phyloP scores from a whole-genome alignment of 345 rosid species.

The Leavenworthia alabamica region DNA sequence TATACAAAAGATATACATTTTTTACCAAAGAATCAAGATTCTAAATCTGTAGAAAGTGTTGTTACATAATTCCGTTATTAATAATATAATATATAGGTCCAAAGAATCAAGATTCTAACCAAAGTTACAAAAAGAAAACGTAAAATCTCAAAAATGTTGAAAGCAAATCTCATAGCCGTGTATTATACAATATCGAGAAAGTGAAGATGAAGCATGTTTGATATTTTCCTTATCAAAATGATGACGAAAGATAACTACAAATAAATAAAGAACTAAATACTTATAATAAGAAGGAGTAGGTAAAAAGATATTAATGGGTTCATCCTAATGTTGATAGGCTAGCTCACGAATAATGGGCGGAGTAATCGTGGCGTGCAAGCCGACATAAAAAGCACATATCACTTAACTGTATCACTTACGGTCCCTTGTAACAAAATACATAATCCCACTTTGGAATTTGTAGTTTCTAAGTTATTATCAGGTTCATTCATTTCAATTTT shows the following conservation, averaged over 20 bases:
- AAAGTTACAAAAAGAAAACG: not conserved
- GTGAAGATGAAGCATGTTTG: slow-evolving; percentile 11
- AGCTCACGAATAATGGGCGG: slow-evolving; percentile 13
- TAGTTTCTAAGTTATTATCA: not conserved
- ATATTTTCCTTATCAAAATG: not conserved
- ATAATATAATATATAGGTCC: not conserved
- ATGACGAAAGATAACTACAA: slow-evolving; percentile 1
- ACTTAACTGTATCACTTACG: not conserved
- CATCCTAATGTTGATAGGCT: slow-evolving; percentile 10
- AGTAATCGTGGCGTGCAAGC: slow-evolving; percentile 29
- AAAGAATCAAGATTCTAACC: too few species aligned
- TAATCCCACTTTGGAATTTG: not conserved
- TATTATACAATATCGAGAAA: not conserved
- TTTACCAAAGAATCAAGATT: not conserved
- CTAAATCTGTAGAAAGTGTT: not conserved
- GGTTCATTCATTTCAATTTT: not conserved
- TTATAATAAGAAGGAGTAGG: not conserved
- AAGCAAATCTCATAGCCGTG: not conserved
- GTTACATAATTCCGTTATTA: slow-evolving; percentile 1
- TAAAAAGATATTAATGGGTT: not conserved
- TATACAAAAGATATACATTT: not conserved
- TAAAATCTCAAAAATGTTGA: not conserved
- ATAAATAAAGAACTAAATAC: not conserved
- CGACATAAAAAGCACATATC: slow-evolving; percentile 16
- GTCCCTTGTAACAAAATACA: not conserved